Evolutionary conservation across 805 yeast species (phyloP).

Genomic region (Torulaspora delbrueckii): DNA sequence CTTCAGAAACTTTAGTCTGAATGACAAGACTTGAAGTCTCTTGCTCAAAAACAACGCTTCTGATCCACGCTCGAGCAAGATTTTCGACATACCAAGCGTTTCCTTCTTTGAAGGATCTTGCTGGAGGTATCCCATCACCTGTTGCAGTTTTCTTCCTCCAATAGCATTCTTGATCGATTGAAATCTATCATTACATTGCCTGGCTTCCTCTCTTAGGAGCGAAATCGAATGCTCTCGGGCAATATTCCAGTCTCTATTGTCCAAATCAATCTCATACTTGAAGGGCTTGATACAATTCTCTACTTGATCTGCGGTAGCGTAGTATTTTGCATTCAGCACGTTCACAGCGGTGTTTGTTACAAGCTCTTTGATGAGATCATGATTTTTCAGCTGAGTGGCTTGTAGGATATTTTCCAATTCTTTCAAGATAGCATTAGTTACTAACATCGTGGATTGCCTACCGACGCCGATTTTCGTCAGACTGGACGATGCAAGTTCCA

Average conservation of each 20-base stretch:
- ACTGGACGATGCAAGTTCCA: slow-evolving; percentile 78
- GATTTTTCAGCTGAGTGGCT: slow-evolving; percentile 70
- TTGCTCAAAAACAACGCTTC: slow-evolving; percentile 78
- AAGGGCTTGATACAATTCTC: slow-evolving; percentile 97
- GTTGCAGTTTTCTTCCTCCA: slow-evolving; percentile 79
- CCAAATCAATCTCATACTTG: slow-evolving; percentile 94
- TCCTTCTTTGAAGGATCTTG: slow-evolving; percentile 47
- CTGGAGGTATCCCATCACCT: slow-evolving; percentile 69
- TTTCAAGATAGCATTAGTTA: slow-evolving; percentile 71
- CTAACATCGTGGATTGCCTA: slow-evolving; percentile 73
- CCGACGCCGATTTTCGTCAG: slow-evolving; percentile 94
- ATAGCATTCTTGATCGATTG: slow-evolving; percentile 57
- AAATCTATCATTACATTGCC: slow-evolving; percentile 69
- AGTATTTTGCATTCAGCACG: slow-evolving; percentile 72
- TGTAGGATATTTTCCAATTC: slow-evolving; percentile 74
- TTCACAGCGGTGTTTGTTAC: slow-evolving; percentile 80
- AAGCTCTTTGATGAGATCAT: slow-evolving; percentile 78
- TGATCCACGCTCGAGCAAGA: slow-evolving; percentile 69
- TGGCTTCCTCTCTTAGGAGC: slow-evolving; percentile 75
- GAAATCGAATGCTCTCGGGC: slow-evolving; percentile 74
- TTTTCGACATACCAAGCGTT: slow-evolving; percentile 78
- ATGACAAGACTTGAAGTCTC: slow-evolving; percentile 59
- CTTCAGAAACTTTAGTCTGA: slow-evolving; percentile 72
- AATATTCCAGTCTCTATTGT: slow-evolving; percentile 86
- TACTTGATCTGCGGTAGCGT: slow-evolving; percentile 95